These are phyloP conservation scores for Gigaspora rosea DNA, from an alignment of 192 early-diverging fungal species.

Conservation along the genomic window DNA sequence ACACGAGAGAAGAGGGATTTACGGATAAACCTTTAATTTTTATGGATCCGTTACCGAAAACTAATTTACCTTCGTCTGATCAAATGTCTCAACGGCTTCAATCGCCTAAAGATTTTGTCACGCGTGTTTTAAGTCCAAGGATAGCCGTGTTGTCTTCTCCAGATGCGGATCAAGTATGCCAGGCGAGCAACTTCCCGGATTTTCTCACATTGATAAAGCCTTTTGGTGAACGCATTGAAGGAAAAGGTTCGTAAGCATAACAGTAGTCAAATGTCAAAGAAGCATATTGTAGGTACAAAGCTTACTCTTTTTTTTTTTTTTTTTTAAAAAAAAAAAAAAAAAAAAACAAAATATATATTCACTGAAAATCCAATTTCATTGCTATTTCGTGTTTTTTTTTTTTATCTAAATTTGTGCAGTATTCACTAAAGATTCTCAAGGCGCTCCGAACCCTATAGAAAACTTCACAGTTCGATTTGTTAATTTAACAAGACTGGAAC, in stretches of 20 bases:
- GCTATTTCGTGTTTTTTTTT: too few species aligned
- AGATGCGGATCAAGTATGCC: constrained; percentile 64
- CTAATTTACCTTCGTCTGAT: too few species aligned
- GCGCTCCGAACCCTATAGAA: constrained; percentile 58
- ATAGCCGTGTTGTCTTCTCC: constrained; percentile 65
- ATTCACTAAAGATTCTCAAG: constrained; percentile 61
- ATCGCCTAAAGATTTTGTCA: constrained; percentile 47
- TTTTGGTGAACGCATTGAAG: constrained; percentile 69
- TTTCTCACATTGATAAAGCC: constrained; percentile 67
- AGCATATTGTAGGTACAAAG: too few species aligned
- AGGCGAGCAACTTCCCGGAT: constrained; percentile 57
- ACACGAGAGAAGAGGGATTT: too few species aligned
- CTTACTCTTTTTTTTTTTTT: constrained; percentile 5
- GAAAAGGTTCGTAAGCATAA: constrained; percentile 49
- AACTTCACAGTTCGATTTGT: constrained; percentile 68
- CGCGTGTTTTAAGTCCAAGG: constrained; percentile 57
- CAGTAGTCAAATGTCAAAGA: background rate
- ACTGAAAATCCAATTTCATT: too few species aligned
- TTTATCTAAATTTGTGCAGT: constrained; percentile 35
- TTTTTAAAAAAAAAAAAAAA: background rate
- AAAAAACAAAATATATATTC: too few species aligned
- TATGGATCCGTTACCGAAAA: too few species aligned
- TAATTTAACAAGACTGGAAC: constrained; percentile 55
- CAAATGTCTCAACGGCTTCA: too few species aligned
- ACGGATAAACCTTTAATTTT: too few species aligned